Base-by-base conservation (phyloP, 495 filamentous ascomycete genomes). In the Annulohypoxylon stygium region DNA sequence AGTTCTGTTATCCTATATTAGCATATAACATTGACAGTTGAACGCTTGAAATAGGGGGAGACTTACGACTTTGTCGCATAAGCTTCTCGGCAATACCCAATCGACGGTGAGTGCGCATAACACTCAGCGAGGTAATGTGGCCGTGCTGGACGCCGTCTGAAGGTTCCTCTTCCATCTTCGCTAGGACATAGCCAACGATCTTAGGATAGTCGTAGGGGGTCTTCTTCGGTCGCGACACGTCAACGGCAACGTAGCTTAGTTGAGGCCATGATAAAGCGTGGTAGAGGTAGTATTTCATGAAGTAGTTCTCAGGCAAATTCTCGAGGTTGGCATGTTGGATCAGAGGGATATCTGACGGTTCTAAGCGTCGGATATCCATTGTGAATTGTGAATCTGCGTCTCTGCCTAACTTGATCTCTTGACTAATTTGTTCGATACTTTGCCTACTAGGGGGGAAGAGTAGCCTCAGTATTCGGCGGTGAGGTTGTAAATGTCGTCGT, bases 231-330 rank as follows among this genome's bases (percentile, higher is more conserved):
- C 94, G 90, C 14, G 90, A 90, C 16, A 91, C 88, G 80, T 98
- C 95, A 75, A 99, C 95, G 61, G 96, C 96, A 34, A 99, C 96
- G 82, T 93, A 98, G 76, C 91, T 95, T 58, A 98, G 90, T 80
- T 98, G 95, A 8, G 96, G 96, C 96, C 96, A 99, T 59, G 93
- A 96, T 61, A 98, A 89, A 6, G 96, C 96, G 83, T 99, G 96
- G 89, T 99, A 99, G 76, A 99, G 92, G 88, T 99, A 99, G 88
- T 99, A 99, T 88, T 99, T 99, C 83, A 97, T 90, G 83, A 98
- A 98, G 88, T 99, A 99, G 87, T 99, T 99, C 84, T 99, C 96
- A 75, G 96, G 96, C 33, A 99, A 88, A 85, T 99, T 99, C 78
- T 97, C 97, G 81, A 98, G 93, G 86, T 99, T 99, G 74, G 96